Base-by-base conservation (phyloP, 495 filamentous ascomycete species). In the Venustampulla echinocandica region DNA sequence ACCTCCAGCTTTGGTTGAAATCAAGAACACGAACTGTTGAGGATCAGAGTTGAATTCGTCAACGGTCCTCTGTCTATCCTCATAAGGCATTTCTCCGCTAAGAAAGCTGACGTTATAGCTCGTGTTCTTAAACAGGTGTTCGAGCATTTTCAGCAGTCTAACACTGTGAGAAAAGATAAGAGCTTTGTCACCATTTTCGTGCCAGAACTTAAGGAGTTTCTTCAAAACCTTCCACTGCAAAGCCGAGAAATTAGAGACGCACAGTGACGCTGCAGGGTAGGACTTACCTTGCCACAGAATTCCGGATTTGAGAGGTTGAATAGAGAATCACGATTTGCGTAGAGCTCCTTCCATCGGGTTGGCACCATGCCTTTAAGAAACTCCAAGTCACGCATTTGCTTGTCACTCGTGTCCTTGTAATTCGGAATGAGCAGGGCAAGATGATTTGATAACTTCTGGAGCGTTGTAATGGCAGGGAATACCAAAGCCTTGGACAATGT, bases 11-110 rank as follows among this genome's bases (percentile, higher is more conserved):
- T 84, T 86, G 15, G 92, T 97, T 14, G 85, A 90, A 54, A 98
- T 97, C 35, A 98, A 70, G 59, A 98, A 98, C 15, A 96, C 89
- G 55, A 98, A 98, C 50, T 93, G 87, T 6, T 64, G 65, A 0
- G 90, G 81, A 58, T 95, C 85, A 4, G 84, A 75, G 64, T 98
- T 98, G 75, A 95, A 98, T 25, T 92, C 82, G 54, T 90, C 84
- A 0, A 98, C 90, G 1, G 74, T 77, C 33, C 74, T 76, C 54
- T 75, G 71, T n/a, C 93, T 80, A 30, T 95, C 92, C 30, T 86
- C 83, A 56, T 90, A 87, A n/a, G 71, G 73, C 74, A 97, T 85
- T 6, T 77, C 75, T 11, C 92, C 92, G 59, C 95, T 89, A 7
- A 98, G 69, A 61, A 93, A 98, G 60, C 81, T 88, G 40, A 94